These are phyloP conservation scores for Trichoderma simmonsii DNA, from an alignment of 2,329 filamentous ascomycete species.

Conservation along the genomic window DNA sequence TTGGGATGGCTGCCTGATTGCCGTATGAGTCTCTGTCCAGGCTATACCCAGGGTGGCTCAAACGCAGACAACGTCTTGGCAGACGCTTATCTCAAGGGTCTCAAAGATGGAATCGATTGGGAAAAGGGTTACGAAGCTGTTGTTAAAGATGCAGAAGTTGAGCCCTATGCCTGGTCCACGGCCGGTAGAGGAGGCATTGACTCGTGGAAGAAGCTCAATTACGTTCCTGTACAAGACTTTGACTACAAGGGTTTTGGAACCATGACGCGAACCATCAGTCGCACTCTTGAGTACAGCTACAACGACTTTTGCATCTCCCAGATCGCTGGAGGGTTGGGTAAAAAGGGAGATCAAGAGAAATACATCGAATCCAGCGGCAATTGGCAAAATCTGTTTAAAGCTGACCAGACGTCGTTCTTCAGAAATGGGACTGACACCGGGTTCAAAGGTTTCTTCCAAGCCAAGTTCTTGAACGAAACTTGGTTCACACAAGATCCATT, in stretches of 20 bases:
- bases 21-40: constrained; percentile 72
- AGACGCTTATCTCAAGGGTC: constrained; percentile 66
- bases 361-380: constrained; percentile 59
- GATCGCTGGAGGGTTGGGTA: constrained; percentile 57
- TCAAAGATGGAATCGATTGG: constrained; percentile 62
- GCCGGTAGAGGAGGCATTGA: constrained; percentile 68
- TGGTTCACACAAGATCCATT: constrained; percentile 69
- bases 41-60: constrained; percentile 71
- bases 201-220: constrained; percentile 69
- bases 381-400: constrained; percentile 65
- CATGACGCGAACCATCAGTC: constrained; percentile 66
- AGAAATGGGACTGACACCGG: constrained; percentile 58
- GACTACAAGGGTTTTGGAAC: constrained; percentile 66
- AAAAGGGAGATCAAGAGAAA: constrained; percentile 53
- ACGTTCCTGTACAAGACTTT: constrained; percentile 67
- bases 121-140: constrained; percentile 66
- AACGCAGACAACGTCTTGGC: constrained; percentile 69
- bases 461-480: constrained; percentile 62
- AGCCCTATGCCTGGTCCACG: constrained; percentile 67
- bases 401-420: constrained; percentile 52
- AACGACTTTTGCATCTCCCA: constrained; percentile 69
- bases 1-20: constrained; percentile 73
- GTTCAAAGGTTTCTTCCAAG: constrained; percentile 69
- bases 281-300: constrained; percentile 75
- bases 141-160: constrained; percentile 67